Base-by-base conservation (phyloP, 257 asterid genomes). In the Ballota nigra region DNA sequence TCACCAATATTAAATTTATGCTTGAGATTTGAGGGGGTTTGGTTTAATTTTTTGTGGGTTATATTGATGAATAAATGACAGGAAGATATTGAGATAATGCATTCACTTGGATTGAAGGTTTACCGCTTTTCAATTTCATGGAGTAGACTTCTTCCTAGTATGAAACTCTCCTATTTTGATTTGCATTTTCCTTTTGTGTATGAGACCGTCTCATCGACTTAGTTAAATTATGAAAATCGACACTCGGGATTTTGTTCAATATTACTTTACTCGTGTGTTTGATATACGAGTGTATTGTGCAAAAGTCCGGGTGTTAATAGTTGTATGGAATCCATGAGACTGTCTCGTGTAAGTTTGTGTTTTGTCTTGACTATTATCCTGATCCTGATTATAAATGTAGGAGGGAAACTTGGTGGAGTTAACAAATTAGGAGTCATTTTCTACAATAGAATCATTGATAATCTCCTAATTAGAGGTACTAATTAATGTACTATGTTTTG, bases 101-200 rank as follows among this genome's bases (percentile, higher is more conserved):
- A 81, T 45, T 84, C 89, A 45, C 88, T 86, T 23, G 96, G 96
- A 19, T 81, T 86, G 63, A 68, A 79, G 71, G 80, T 92, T 45
- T 92, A 92, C 59, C 89, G 97, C 13, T 73, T 92, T 65, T 92
- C 98, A 24, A 89, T 92, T 82, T 92, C 98, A 2, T 89, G 98
- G 98, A 79, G 89, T 66, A 83, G 98, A 83, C 51, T 92, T 78
- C 86, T 92, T 70, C 97, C 97, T 13, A 81, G 96, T 92, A 83
- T 64, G 87, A 52, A 18, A 26, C 8, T 18, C 6, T 33, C 24
- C 9, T 11, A 18, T 26, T 62, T 49, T 29, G 0, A 2, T 22
- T n/a, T n/a, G n/a, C n/a, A n/a, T n/a, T n/a, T n/a, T n/a, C n/a
- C n/a, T n/a, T 60, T 33, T 16, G n/a, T 41, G 11, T 41, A 41